Evolutionary conservation across 148 eudicot genomes (phyloP).

Genomic region (Diospyros kaki): DNA sequence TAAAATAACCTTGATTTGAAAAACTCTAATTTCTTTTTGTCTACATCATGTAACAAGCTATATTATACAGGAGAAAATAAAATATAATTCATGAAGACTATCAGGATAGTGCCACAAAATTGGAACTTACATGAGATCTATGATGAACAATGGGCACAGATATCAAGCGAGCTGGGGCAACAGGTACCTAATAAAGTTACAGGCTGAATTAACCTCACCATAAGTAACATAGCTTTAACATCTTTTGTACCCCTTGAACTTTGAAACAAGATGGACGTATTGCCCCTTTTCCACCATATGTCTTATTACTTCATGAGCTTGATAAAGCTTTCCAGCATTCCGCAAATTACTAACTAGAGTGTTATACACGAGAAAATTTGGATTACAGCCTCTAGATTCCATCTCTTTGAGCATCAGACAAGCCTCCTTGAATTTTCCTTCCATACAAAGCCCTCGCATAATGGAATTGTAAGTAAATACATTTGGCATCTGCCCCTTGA

Average conservation of each 20-base stretch:
- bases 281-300: constrained; percentile 77
- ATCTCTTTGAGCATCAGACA: constrained; percentile 68
- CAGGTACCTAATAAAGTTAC: constrained; percentile 13
- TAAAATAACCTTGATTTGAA: neutral
- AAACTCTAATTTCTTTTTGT: neutral
- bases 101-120: constrained; percentile 12
- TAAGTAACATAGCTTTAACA: constrained; percentile 27
- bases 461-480: constrained; percentile 77
- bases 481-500: constrained; percentile 69
- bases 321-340: constrained; percentile 57
- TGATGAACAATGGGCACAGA: constrained; percentile 15
- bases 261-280: constrained; percentile 55
- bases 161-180: constrained; percentile 9
- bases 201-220: constrained; percentile 4
- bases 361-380: constrained; percentile 69
- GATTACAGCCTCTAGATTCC: constrained; percentile 71
- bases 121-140: constrained; percentile 16
- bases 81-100: neutral
- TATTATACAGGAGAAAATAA: neutral
- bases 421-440: constrained; percentile 55
- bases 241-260: constrained; percentile 44
- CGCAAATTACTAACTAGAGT: constrained; percentile 59
- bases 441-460: constrained; percentile 84
- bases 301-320: constrained; percentile 60
- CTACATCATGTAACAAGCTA: neutral